Base-by-base conservation (phyloP, 371 early-diverging fungal species). In the Mortierella sp. region DNA sequence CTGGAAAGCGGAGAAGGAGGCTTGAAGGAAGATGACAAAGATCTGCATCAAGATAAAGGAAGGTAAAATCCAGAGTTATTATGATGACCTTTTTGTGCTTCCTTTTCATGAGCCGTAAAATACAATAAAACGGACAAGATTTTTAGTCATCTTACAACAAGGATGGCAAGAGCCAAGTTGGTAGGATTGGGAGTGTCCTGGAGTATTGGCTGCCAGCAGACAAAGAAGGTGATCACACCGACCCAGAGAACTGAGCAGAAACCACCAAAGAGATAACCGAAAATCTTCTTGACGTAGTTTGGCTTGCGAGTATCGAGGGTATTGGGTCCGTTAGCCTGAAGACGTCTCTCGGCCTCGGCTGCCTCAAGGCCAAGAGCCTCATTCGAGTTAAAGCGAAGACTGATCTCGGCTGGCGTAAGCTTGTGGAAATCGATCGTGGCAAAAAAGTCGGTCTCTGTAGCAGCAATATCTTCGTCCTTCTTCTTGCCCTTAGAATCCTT, bases 1-100 rank as follows among this genome's bases (percentile, higher is more conserved):
- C 73, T 92, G 90, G 83, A 85, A 90, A 19, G 90, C 91, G 19
- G 84, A 86, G 70, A 92, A 91, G 34, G 81, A 51, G 1, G 90
- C 86, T 69, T 89, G 89, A 15, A 90, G 54, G 30, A 85, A 66
- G 34, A 92, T 84, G 39, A 92, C 90, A 48, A 90, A 69, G 24
- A 92, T 71, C 79, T 75, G 32, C 14, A 19, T 21, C 37, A 34
- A 34, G 4, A 34, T 1, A 34, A 4, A 14, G 14, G 37, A 34
- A 14, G 4, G 7, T 34, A 34, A 34, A 7, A 34, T 11, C 37
- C 14, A 14, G 37, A 34, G n/a, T 34, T 14, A 34, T 14, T 14
- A 34, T 34, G 11, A 34, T 34, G 11, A 2, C 11, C 37, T 34
- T 14, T 1, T 4, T 7, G 37, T 1, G 37, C n/a, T n/a, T n/a